Evolutionary conservation across 1,284 basidiomycete species (phyloP).

Genomic region (Tylopilus orsonianus): DNA sequence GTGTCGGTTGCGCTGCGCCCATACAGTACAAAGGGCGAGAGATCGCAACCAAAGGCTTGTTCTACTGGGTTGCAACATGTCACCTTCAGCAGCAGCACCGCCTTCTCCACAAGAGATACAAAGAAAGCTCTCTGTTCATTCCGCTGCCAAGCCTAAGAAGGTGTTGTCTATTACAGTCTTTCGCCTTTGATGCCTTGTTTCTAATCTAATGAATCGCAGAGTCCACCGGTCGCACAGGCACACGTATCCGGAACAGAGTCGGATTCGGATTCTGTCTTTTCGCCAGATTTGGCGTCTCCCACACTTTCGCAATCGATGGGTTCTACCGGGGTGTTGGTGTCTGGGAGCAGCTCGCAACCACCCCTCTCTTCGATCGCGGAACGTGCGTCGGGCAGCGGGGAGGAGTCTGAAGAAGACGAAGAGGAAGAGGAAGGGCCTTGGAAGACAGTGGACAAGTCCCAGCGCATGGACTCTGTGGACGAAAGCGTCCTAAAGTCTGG

Average conservation of each 20-base stretch:
- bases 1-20: constrained; percentile 14
- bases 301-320: constrained; percentile 33
- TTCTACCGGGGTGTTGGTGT: constrained; percentile 33
- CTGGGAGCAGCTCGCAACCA: constrained; percentile 44
- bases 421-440: constrained; percentile 66
- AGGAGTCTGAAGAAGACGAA: constrained; percentile 75
- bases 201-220: constrained; percentile 27
- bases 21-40: constrained; percentile 5
- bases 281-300: constrained; percentile 50
- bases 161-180: constrained; percentile 29
- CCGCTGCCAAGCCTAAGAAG: constrained; percentile 48
- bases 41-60: constrained; percentile 12
- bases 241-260: constrained; percentile 79
- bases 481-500: constrained; percentile 88
- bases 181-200: neutral
- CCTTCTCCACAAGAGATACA: constrained; percentile 85
- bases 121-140: constrained; percentile 81
- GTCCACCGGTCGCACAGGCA: constrained; percentile 38
- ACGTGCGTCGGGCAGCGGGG: constrained; percentile 60
- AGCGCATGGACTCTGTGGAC: constrained; percentile 46
- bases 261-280: constrained; percentile 76
- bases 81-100: constrained; percentile 58
- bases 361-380: constrained; percentile 76
- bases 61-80: constrained; percentile 34
- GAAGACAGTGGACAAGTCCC: constrained; percentile 48